Conservation (phyloP, 768 basidiomycete species). For the Nidularia sp. region DNA sequence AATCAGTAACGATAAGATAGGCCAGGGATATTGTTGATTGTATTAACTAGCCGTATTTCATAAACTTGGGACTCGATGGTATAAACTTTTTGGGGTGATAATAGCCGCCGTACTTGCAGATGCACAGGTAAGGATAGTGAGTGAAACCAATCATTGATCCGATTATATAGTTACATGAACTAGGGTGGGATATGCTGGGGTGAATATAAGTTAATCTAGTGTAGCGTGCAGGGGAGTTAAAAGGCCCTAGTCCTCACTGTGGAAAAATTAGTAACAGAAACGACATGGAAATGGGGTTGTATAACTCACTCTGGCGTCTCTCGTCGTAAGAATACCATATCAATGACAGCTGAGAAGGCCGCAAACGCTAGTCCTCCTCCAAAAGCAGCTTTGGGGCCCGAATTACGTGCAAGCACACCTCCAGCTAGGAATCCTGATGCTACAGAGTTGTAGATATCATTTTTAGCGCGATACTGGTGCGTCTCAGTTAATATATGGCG, state of each 20-base stretch:
- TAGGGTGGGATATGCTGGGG: neutral
- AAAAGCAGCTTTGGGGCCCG: slow-evolving; percentile 83
- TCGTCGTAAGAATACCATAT: slow-evolving; percentile 68
- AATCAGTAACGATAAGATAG: too few species aligned
- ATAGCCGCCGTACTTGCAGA: too few species aligned
- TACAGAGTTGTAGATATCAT: slow-evolving; percentile 91
- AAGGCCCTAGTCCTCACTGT: slow-evolving; percentile 45
- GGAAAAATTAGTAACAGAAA: neutral
- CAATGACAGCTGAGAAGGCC: slow-evolving; percentile 89
- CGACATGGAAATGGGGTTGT: neutral
- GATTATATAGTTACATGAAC: slow-evolving; percentile 21
- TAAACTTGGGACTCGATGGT: too few species aligned
- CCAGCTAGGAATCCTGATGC: slow-evolving; percentile 87
- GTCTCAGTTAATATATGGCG: neutral
- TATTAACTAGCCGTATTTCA: too few species aligned
- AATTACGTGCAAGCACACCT: slow-evolving; percentile 80
- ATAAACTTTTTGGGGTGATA: neutral
- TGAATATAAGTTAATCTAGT: slow-evolving; percentile 14
- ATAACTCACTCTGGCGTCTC: slow-evolving; percentile 72
- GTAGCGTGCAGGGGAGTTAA: neutral
- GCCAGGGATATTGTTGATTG: too few species aligned
- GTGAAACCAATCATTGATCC: slow-evolving; percentile 6
- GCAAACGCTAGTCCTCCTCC: slow-evolving; percentile 90
- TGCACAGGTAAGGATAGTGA: too few species aligned
- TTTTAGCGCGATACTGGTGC: slow-evolving; percentile 87